phyloP scores from a whole-genome alignment of 139 green algal species.

The Pleodorina starrii region DNA sequence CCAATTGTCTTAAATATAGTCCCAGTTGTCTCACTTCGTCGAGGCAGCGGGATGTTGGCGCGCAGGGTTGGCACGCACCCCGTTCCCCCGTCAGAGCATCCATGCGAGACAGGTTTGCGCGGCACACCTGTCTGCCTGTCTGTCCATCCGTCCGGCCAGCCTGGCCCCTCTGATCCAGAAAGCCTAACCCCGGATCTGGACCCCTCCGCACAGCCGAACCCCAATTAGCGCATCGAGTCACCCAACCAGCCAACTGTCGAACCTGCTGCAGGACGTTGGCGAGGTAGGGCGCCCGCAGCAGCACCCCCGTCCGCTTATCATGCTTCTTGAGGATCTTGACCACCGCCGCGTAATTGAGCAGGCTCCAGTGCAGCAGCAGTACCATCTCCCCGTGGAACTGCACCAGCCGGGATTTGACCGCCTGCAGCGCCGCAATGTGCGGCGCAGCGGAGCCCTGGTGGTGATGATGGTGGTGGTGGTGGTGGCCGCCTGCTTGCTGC shows the following conservation, averaged over 20 bases:
- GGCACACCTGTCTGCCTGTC: too few species aligned
- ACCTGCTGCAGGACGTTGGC: conserved; percentile 81
- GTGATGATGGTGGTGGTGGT: neutral
- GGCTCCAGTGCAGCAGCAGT: conserved; percentile 85
- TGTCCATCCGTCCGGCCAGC: too few species aligned
- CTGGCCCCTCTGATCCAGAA: too few species aligned
- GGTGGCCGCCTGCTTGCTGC: neutral
- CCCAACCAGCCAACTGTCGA: neutral
- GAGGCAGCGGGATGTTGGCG: too few species aligned
- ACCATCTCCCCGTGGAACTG: conserved; percentile 60
- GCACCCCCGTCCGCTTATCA: conserved; percentile 80
- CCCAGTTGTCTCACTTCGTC: too few species aligned
- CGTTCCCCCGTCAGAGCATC: too few species aligned
- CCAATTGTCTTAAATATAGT: too few species aligned
- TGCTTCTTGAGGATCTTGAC: conserved; percentile 96
- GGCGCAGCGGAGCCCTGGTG: neutral
- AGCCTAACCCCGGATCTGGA: too few species aligned
- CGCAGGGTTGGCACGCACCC: too few species aligned
- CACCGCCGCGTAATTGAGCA: conserved; percentile 85
- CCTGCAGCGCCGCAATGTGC: neutral
- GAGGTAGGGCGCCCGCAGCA: conserved; percentile 75
- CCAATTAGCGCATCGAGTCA: too few species aligned
- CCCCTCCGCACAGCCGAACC: too few species aligned
- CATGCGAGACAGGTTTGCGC: too few species aligned
- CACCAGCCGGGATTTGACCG: conserved; percentile 29